Conservation (phyloP, 192 early-diverging fungal genomes). For the Geosiphon pyriformis region DNA sequence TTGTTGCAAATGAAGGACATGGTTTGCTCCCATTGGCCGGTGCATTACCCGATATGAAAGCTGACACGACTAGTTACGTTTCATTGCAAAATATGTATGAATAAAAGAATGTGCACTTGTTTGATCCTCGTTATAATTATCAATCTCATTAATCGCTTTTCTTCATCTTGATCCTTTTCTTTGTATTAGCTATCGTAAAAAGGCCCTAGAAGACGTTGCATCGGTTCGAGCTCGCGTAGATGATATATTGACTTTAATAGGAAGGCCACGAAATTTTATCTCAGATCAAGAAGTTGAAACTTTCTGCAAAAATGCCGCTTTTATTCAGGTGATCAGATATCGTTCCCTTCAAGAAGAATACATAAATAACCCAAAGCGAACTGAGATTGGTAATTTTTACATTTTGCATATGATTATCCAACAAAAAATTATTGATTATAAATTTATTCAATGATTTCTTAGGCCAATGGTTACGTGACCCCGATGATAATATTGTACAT, state of each 20-base stretch:
- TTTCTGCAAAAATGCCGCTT: conserved; percentile 79
- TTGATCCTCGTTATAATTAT: too few relatives aligned
- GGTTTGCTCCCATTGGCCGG: conserved; percentile 81
- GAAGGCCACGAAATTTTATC: conserved; percentile 48
- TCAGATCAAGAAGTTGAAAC: conserved; percentile 59
- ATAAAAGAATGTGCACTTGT: neutral
- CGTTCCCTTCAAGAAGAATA: conserved; percentile 54
- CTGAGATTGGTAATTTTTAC: conserved; percentile 44
- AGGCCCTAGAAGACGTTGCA: conserved; percentile 64
- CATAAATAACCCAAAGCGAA: conserved; percentile 32
- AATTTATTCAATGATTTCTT: conserved; percentile 4
- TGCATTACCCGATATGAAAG: conserved; percentile 93
- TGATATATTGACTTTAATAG: conserved; percentile 41
- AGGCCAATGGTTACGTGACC: conserved; percentile 45
- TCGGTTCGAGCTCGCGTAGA: conserved; percentile 44
- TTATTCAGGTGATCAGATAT: conserved; percentile 64
- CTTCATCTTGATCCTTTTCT: neutral
- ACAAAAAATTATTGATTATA: conserved; percentile 2
- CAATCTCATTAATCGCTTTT: too few relatives aligned
- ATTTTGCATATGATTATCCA: neutral
- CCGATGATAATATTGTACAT: conserved; percentile 50
- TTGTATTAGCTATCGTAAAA: conserved; percentile 71
- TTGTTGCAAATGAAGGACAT: conserved; percentile 63
- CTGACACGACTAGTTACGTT: conserved; percentile 86
- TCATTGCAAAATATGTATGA: conserved; percentile 67